Base-by-base conservation (phyloP, 1,139 yeast species). In the Debaryomyces sp. region DNA sequence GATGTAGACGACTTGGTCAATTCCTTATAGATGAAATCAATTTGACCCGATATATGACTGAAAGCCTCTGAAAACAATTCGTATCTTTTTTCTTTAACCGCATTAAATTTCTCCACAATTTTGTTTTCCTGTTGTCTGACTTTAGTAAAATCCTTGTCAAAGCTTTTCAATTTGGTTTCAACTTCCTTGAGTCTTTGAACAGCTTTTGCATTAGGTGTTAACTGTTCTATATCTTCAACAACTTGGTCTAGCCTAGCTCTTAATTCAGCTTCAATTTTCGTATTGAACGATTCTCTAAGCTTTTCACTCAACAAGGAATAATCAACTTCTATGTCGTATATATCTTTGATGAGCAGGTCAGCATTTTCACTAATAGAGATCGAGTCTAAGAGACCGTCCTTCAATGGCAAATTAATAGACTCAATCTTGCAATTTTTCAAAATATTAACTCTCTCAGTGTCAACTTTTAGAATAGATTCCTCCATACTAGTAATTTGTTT, bases 21-120 rank as follows among this genome's bases (percentile, higher is more conserved):
- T 56, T 92, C 97, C 61, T 92, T 89, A 68, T 92, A 92, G n/a
- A 90, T 85, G 1, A 75, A 70, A 62, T 90, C 96, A 57, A 92
- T 88, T 51, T 80, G 77, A 0, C 75, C 78, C 2, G 92, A 80
- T 39, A 92, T 87, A 60, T 88, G 95, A 30, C 82, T 80, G 59
- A 86, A 92, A 0, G 97, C 96, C 45, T 75, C 74, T 68, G 80
- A 84, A 64, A 91, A 92, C 36, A 70, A 59, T 7, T 81, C 80
- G 50, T 77, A 77, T 53, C 99, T 79, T 52, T 77, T 72, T 9
- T 72, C 73, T 58, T 82, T 87, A 13, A 90, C 73, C 6, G 74
- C 78, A 42, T 84, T 79, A 65, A 88, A 92, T 53, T 77, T 75
- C 22, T 76, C 80, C 18, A 76, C 72, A 2, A 85, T 69, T 48